Evolutionary conservation across 305 asterid species (phyloP), one percentile per base, ranked within the genome.

Genomic region (Galium porrigens): DNA sequence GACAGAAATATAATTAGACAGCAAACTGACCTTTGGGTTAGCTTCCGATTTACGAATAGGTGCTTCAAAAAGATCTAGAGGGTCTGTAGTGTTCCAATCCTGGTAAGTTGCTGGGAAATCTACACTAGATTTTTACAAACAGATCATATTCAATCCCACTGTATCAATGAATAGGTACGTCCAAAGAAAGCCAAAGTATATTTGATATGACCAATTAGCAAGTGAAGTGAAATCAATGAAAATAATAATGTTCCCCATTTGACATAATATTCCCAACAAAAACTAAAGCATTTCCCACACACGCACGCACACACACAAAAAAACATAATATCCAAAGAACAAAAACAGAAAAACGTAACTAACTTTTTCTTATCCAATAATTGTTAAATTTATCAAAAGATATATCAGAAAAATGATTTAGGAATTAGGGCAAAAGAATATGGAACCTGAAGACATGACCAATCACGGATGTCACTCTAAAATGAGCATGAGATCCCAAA

Each of bases 371-470:
- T 27, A 18, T 1, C 22, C 1, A 33, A 32, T 22, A 12, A 57
- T 57, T 15, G 25, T 57, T 30, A 29, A 14, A 11, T 8, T 57
- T 1, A 29, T 29, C 18, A 57, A 29, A 56, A 27, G 33, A 6
- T 11, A 33, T 37, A 7, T 51, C 61, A 49, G 49, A 25, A 33
- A 55, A 70, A 70, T 42, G 25, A 20, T 20, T 22, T 22, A n/a
- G 1, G 0, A 0, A 27, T 27, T 15, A 34, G 8, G 25, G n/a
- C 10, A 48, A 4, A 69, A 67, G 49, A 15, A n/a, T 27, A 68
- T 49, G 61, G 63, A 71, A 89, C 96, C 96, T 89, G 94, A 89
- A 89, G 70, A 89, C 94, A 73, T 89, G 96, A 67, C 96, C 96
- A 78, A 89, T 89, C 73, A 89, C 96, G 37, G 96, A 89, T 62